phyloP scores from a whole-genome alignment of 306 rosid genomes.

The Glycyrrhiza uralensis region DNA sequence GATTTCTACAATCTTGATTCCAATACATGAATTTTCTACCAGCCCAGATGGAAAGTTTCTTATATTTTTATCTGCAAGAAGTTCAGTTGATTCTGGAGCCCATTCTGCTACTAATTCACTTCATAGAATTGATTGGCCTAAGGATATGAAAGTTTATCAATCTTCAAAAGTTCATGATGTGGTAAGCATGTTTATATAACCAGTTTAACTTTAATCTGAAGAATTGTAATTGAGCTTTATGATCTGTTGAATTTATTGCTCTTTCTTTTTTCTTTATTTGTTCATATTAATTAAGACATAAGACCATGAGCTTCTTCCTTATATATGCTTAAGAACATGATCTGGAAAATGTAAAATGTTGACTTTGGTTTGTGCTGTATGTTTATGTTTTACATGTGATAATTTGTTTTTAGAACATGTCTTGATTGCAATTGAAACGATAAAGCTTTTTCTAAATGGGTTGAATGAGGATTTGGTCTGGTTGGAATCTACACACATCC shows the following conservation, averaged over 20 bases:
- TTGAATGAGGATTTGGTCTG: background rate
- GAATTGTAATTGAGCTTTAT: conserved; percentile 12
- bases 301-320: background rate
- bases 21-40: conserved; percentile 40
- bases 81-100: conserved; percentile 88
- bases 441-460: background rate
- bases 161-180: conserved; percentile 60
- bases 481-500: background rate
- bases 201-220: conserved; percentile 15
- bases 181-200: conserved; percentile 42
- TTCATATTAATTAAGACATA: background rate
- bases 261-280: background rate
- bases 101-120: conserved; percentile 87
- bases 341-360: background rate
- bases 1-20: conserved; percentile 13
- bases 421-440: background rate
- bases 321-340: background rate
- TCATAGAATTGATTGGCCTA: conserved; percentile 87
- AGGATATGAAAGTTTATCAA: conserved; percentile 37
- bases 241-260: background rate
- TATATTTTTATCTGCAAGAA: conserved; percentile 71
- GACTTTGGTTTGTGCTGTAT: background rate
- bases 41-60: conserved; percentile 93
- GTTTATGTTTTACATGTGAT: background rate
- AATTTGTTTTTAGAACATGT: background rate